Conservation (phyloP, 768 basidiomycete genomes). For the Lyophyllum semitale region DNA sequence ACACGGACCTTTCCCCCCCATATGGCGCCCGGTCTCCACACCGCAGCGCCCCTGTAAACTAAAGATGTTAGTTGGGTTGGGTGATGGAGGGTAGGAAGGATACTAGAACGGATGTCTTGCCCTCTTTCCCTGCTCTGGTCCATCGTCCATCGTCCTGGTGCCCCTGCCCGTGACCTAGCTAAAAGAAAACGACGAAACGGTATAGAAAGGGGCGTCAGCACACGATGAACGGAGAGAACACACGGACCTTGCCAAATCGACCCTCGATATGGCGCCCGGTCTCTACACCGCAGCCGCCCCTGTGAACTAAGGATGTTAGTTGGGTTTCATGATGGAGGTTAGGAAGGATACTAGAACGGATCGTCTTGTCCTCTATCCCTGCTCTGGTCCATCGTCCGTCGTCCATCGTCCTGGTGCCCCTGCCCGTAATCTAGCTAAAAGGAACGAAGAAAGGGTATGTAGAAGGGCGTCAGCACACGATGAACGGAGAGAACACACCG, state of each 20-base stretch:
- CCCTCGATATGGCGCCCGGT: background rate
- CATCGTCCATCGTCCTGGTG: too few species aligned
- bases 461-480: background rate
- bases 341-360: too few species aligned
- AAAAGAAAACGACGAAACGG: too few species aligned
- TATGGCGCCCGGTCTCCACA: too few species aligned
- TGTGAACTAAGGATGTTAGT: background rate
- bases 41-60: background rate
- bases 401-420: background rate
- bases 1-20: background rate
- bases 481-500: too few species aligned
- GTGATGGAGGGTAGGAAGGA: background rate
- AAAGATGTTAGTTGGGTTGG: background rate
- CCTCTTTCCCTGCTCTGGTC: too few species aligned
- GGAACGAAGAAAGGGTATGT: background rate
- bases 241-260: background rate
- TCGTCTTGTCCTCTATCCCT: background rate
- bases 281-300: constrained; percentile 5
- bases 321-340: background rate
- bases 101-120: too few species aligned
- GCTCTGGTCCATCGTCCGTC: too few species aligned
- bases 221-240: background rate
- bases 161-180: too few species aligned
- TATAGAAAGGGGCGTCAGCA: background rate
- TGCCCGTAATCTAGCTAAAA: background rate